Evolutionary conservation across 2,329 filamentous ascomycete genomes (phyloP).

Genomic region (Cladosporium sp.): DNA sequence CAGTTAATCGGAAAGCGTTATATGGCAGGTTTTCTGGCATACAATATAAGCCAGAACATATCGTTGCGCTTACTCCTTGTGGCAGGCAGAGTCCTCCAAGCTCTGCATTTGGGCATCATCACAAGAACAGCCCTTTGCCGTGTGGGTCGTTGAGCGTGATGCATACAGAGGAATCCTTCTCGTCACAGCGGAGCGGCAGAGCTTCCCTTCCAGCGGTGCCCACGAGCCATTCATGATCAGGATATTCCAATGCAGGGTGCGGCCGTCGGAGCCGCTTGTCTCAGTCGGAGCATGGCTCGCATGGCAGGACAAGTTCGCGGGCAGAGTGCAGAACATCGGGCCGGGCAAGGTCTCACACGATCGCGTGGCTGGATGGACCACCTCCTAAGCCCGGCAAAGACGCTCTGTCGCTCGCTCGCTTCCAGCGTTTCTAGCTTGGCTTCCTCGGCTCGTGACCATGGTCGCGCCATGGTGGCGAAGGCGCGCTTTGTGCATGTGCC

Average conservation of each 20-base stretch:
- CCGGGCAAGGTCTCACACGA: neutral
- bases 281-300: neutral
- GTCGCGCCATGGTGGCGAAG: neutral
- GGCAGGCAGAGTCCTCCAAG: too few relatives aligned
- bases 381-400: neutral
- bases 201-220: too few relatives aligned
- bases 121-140: too few relatives aligned
- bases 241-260: neutral
- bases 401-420: neutral
- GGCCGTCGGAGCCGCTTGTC: neutral
- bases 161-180: too few relatives aligned
- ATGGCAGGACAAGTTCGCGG: neutral
- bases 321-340: neutral
- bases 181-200: too few relatives aligned
- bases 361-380: neutral
- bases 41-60: too few relatives aligned
- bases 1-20: too few relatives aligned
- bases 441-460: neutral
- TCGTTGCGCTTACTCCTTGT: too few relatives aligned
- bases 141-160: too few relatives aligned
- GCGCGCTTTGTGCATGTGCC: neutral
- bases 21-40: too few relatives aligned
- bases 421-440: constrained; percentile 1
- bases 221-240: too few relatives aligned
- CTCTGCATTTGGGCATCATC: too few relatives aligned